phyloP scores from a whole-genome alignment of 495 filamentous ascomycete genomes.

The Evernia prunastri region DNA sequence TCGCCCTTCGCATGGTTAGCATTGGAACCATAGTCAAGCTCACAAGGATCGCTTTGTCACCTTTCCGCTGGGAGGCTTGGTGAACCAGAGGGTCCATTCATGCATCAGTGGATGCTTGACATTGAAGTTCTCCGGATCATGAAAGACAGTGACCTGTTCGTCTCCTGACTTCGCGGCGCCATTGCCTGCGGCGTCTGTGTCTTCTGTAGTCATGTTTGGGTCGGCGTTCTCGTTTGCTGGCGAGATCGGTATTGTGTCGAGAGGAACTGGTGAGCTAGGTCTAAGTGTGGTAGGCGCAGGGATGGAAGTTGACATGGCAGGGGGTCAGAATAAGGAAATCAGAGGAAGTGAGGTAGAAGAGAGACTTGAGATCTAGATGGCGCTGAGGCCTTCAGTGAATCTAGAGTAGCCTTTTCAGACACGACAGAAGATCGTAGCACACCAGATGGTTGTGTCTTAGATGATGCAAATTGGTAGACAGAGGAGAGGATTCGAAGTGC shows the following conservation, averaged over 20 bases:
- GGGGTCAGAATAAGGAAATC: not conserved
- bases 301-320: constrained; percentile 24
- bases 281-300: constrained; percentile 23
- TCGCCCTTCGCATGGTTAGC: constrained; percentile 56
- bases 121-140: constrained; percentile 96
- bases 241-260: constrained; percentile 64
- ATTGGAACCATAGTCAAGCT: not conserved
- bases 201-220: constrained; percentile 24
- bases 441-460: too few species aligned
- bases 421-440: too few species aligned
- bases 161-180: constrained; percentile 36
- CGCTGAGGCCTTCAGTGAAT: not conserved
- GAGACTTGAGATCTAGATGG: not conserved
- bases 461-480: not conserved
- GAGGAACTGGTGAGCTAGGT: constrained; percentile 38
- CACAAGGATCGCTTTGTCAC: constrained; percentile 40
- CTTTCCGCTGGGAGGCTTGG: constrained; percentile 96
- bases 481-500: not conserved
- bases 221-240: constrained; percentile 17
- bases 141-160: constrained; percentile 83
- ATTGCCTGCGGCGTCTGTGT: constrained; percentile 33
- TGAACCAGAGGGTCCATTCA: constrained; percentile 98
- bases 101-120: constrained; percentile 96
- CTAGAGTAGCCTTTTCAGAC: not conserved
- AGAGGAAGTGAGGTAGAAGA: not conserved